phyloP scores from a whole-genome alignment of 2,329 filamentous ascomycete genomes.

The Bipolaris zeicola region DNA sequence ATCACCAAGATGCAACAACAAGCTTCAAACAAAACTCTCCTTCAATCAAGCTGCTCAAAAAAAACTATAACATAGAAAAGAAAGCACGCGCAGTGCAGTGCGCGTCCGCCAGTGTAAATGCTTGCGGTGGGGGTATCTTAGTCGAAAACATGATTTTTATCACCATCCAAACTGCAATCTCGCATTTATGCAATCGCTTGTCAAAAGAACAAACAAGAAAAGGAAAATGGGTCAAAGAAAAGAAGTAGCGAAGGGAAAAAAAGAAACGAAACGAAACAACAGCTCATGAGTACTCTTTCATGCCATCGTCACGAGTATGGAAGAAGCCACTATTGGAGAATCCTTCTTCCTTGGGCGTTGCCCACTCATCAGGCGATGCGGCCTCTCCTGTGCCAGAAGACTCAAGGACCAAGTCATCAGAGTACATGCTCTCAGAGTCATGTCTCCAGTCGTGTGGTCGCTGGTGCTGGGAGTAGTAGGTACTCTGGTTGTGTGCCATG shows the following conservation, averaged over 20 bases:
- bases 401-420: constrained; percentile 11
- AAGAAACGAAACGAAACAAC: no score
- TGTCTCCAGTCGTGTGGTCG: constrained; percentile 1
- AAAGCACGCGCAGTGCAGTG: not conserved
- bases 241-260: no score
- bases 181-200: no score
- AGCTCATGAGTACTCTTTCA: constrained; percentile 1
- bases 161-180: not conserved
- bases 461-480: not conserved
- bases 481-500: constrained; percentile 5
- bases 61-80: not conserved
- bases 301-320: not conserved
- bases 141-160: constrained; percentile 8
- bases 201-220: no score
- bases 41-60: no score
- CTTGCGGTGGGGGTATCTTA: constrained; percentile 21
- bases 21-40: no score
- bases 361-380: constrained; percentile 41
- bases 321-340: constrained; percentile 34
- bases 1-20: no score
- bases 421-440: constrained; percentile 17
- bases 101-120: constrained; percentile 2
- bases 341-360: constrained; percentile 47
- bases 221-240: no score
- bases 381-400: constrained; percentile 21